phyloP scores from a whole-genome alignment of 208 protist species.

The Eutreptiella sp. region DNA sequence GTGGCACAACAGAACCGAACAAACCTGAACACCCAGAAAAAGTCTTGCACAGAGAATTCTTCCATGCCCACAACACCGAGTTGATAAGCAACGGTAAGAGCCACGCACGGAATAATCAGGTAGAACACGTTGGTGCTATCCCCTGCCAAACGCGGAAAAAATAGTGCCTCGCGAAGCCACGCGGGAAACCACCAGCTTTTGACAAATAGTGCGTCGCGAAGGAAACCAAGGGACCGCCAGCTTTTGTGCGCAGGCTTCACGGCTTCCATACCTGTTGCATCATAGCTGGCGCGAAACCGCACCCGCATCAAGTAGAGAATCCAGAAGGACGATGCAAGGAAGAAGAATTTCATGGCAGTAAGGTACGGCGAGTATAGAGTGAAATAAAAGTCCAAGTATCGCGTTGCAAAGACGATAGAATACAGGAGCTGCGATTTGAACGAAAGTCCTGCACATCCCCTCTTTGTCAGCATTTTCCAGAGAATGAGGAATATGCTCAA shows the following conservation, averaged over 20 bases:
- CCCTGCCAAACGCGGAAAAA: constrained; percentile 42
- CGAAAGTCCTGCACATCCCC: constrained; percentile 77
- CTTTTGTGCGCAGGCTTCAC: constrained; percentile 24
- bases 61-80: neutral
- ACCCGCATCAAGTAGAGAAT: constrained; percentile 86
- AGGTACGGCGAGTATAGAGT: constrained; percentile 76
- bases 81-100: neutral
- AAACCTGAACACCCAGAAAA: too few relatives aligned
- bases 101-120: constrained; percentile 63
- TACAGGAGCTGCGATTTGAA: constrained; percentile 89
- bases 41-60: too few relatives aligned
- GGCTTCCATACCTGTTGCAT: constrained; percentile 38
- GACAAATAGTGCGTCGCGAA: constrained; percentile 21
- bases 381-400: constrained; percentile 85
- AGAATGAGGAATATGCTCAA: constrained; percentile 80
- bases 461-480: constrained; percentile 77
- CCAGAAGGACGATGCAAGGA: constrained; percentile 64
- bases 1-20: constrained; percentile 1
- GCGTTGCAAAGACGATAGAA: constrained; percentile 75
- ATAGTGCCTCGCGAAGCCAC: neutral
- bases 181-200: neutral
- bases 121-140: constrained; percentile 79
- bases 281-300: constrained; percentile 82
- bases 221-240: constrained; percentile 29
- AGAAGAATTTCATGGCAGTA: constrained; percentile 89